phyloP scores from a whole-genome alignment of 306 rosid species.

The Gastrolobium bilobum region DNA sequence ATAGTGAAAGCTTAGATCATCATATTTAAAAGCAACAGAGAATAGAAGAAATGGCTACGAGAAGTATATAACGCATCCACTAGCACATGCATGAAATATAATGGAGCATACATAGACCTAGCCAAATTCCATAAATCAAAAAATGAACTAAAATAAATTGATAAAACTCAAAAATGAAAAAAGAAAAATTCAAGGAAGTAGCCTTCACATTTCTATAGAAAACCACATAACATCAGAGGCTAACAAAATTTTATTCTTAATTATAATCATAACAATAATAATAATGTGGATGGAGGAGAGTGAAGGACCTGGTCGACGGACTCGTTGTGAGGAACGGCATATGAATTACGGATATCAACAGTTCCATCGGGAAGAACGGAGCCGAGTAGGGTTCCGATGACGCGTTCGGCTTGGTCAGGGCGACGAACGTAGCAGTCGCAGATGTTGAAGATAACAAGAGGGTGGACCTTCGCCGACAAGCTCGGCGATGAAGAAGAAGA shows the following conservation, averaged over 20 bases:
- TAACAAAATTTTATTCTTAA: neutral
- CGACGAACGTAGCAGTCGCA: conserved; percentile 91
- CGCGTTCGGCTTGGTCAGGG: conserved; percentile 92
- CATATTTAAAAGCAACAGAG: neutral
- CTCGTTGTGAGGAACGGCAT: conserved; percentile 97
- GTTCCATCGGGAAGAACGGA: conserved; percentile 82
- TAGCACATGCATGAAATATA: neutral
- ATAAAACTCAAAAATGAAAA: neutral
- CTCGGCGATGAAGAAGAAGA: conserved; percentile 57
- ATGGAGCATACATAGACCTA: neutral
- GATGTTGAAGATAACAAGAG: conserved; percentile 87
- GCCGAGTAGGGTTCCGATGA: conserved; percentile 94
- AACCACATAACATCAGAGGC: neutral
- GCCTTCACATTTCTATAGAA: neutral
- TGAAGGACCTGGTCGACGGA: conserved; percentile 73
- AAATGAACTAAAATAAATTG: neutral
- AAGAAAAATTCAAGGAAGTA: neutral
- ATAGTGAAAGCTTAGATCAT: neutral
- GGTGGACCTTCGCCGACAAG: conserved; percentile 80
- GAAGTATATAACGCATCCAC: neutral
- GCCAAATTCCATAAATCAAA: conserved; percentile 14
- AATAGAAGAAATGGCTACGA: neutral
- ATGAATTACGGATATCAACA: conserved; percentile 85
- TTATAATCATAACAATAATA: neutral
- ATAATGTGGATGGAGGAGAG: neutral